A percentile compares a stretch with the other conserved stretches of the same genome.
Conservation (phyloP, 1,284 basidiomycete genomes). For the Macrocystidia cucumis region DNA sequence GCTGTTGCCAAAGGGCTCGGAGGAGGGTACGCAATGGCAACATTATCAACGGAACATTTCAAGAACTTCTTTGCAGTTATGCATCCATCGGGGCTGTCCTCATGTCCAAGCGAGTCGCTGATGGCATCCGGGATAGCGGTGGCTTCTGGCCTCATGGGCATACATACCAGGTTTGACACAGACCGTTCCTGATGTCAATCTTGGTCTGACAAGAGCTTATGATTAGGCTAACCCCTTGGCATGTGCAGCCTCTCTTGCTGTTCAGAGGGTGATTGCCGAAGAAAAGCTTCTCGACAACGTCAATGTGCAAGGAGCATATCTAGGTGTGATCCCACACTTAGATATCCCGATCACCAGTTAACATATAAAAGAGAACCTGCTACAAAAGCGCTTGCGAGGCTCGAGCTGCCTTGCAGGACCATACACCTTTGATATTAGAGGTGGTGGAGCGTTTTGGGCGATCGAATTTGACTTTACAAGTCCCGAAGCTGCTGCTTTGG, state of each 20-base stretch:
- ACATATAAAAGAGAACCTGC: slow-evolving; percentile 32
- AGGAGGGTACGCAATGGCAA: slow-evolving; percentile 54
- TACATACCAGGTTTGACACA: slow-evolving; percentile 73
- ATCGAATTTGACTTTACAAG: slow-evolving; percentile 69
- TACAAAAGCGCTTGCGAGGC: slow-evolving; percentile 43
- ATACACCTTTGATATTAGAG: slow-evolving; percentile 68
- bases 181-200: neutral
- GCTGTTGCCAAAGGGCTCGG: slow-evolving; percentile 83
- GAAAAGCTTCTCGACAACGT: slow-evolving; percentile 68
- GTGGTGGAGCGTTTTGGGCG: slow-evolving; percentile 76
- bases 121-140: slow-evolving; percentile 56
- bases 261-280: slow-evolving; percentile 62
- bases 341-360: slow-evolving; percentile 1
- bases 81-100: slow-evolving; percentile 78
- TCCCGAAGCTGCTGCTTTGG: slow-evolving; percentile 28
- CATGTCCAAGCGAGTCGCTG: slow-evolving; percentile 62
- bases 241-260: slow-evolving; percentile 73
- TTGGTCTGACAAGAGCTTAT: neutral
- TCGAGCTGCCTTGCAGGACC: slow-evolving; percentile 52
- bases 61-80: slow-evolving; percentile 41
- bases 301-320: slow-evolving; percentile 51
- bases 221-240: slow-evolving; percentile 66
- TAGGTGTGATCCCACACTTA: slow-evolving; percentile 25
- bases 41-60: neutral
- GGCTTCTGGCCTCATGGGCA: slow-evolving; percentile 81